These are phyloP conservation scores for Phytophthora syringae DNA, from an alignment of 352 stramenopile species.

Conservation along the genomic window DNA sequence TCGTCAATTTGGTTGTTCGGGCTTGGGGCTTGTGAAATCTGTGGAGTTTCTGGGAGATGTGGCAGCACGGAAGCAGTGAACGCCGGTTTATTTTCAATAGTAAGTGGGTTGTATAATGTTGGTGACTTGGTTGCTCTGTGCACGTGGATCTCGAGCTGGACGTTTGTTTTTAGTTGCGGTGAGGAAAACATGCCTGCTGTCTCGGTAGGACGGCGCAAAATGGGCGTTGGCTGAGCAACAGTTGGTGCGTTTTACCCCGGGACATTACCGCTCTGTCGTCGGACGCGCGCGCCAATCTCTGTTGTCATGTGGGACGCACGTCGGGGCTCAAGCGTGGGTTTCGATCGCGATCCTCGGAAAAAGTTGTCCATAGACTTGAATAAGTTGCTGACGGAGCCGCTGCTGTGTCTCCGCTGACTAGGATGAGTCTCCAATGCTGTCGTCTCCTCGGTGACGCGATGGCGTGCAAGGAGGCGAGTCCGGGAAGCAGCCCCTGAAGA, in stretches of 20 bases:
- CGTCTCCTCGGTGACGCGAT: slow-evolving; percentile 19
- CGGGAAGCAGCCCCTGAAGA: slow-evolving; percentile 40
- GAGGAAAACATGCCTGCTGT: not conserved
- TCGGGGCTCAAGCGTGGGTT: slow-evolving; percentile 38
- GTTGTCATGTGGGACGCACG: slow-evolving; percentile 54
- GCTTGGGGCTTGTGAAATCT: slow-evolving; percentile 18
- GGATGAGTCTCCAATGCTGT: slow-evolving; percentile 3
- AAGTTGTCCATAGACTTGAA: slow-evolving; percentile 65
- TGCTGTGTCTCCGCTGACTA: slow-evolving; percentile 45
- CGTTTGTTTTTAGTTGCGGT: not conserved
- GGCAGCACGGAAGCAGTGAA: slow-evolving; percentile 15
- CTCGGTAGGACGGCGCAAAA: not conserved
- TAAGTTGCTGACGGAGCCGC: slow-evolving; percentile 63
- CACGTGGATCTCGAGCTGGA: not conserved
- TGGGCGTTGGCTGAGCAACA: not conserved
- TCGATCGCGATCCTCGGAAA: slow-evolving; percentile 46
- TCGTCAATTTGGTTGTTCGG: slow-evolving; percentile 4
- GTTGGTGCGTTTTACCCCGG: not conserved
- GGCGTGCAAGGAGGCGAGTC: slow-evolving; percentile 15
- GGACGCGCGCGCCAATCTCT: slow-evolving; percentile 39
- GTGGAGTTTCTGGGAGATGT: slow-evolving; percentile 4
- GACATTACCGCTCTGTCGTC: slow-evolving; percentile 14
- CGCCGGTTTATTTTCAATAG: slow-evolving; percentile 35
- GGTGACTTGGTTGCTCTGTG: not conserved
- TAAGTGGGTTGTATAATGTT: slow-evolving; percentile 28